These are phyloP conservation scores for Balamuthia mandrillaris DNA, from an alignment of 208 protist genomes.

Conservation along the genomic window DNA sequence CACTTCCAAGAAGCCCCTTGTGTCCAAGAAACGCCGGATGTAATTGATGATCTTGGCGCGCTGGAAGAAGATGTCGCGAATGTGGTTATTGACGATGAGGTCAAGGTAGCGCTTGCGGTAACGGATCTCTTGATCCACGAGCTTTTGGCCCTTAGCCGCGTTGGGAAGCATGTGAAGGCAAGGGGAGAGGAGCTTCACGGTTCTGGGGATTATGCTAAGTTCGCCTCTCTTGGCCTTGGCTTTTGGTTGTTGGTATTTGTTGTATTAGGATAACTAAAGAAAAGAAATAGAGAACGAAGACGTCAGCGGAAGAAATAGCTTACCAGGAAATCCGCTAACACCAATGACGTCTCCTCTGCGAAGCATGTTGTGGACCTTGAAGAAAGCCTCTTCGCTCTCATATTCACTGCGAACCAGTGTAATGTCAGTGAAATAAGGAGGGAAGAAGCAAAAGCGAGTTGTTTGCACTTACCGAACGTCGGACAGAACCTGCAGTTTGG, in stretches of 20 bases:
- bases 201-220: slow-evolving; percentile 74
- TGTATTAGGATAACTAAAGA: slow-evolving; percentile 93
- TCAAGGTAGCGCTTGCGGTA: slow-evolving; percentile 98
- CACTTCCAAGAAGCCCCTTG: slow-evolving; percentile 93
- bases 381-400: slow-evolving; percentile 41
- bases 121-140: slow-evolving; percentile 90
- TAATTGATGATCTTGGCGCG: slow-evolving; percentile 93
- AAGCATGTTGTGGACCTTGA: slow-evolving; percentile 79
- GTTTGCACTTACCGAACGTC: neutral
- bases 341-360: slow-evolving; percentile 98
- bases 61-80: slow-evolving; percentile 88
- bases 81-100: slow-evolving; percentile 94
- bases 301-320: slow-evolving; percentile 44
- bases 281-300: slow-evolving; percentile 90
- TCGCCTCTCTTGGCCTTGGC: slow-evolving; percentile 82
- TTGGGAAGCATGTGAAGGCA: slow-evolving; percentile 98
- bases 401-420: neutral
- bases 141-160: slow-evolving; percentile 75
- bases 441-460: neutral
- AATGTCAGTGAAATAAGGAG: slow-evolving; percentile 41
- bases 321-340: slow-evolving; percentile 75
- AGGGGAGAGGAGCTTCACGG: slow-evolving; percentile 80
- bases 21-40: slow-evolving; percentile 95
- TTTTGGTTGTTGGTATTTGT: slow-evolving; percentile 83
- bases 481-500: slow-evolving; percentile 89